Evolutionary conservation across 108 stramenopile genomes (phyloP).

Genomic region (Pseudonitzschia multiseries): DNA sequence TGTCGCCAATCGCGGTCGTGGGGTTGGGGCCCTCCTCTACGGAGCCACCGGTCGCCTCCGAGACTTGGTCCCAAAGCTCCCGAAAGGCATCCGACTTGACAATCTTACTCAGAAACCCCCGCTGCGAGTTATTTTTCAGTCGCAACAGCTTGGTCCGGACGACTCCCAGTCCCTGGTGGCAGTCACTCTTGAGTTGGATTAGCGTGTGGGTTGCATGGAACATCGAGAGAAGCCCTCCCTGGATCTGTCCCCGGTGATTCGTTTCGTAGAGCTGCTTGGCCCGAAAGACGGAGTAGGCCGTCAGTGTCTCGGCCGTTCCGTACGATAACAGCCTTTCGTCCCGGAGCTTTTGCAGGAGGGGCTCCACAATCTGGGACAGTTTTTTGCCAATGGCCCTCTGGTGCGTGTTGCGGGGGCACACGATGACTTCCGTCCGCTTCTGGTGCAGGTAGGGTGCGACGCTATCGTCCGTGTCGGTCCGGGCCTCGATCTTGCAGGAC

Average conservation of each 20-base stretch:
- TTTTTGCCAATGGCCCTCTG: conserved; percentile 45
- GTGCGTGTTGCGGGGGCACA: conserved; percentile 47
- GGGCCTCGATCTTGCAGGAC: conserved; percentile 72
- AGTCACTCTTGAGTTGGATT: conserved; percentile 39
- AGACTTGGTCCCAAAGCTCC: conserved; percentile 39
- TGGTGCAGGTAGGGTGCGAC: conserved; percentile 82
- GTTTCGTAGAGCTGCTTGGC: conserved; percentile 44
- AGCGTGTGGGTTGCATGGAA: conserved; percentile 53
- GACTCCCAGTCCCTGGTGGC: conserved; percentile 46
- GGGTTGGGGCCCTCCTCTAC: background rate
- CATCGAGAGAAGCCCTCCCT: conserved; percentile 11
- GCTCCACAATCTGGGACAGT: conserved; percentile 54
- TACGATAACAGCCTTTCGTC: conserved; percentile 32
- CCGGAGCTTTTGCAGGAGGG: conserved; percentile 49
- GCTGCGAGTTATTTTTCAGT: conserved; percentile 30
- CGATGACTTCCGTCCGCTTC: conserved; percentile 63
- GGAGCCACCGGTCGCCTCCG: conserved; percentile 35
- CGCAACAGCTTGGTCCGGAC: conserved; percentile 47
- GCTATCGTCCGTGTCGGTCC: conserved; percentile 79
- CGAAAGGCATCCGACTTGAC: conserved; percentile 43
- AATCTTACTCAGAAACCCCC: conserved; percentile 36
- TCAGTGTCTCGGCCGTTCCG: conserved; percentile 43
- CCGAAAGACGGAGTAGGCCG: conserved; percentile 43
- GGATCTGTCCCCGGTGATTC: conserved; percentile 22
- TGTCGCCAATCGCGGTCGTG: background rate